Evolutionary conservation across 1,284 basidiomycete genomes (phyloP).

Genomic region (Naganishia albida): DNA sequence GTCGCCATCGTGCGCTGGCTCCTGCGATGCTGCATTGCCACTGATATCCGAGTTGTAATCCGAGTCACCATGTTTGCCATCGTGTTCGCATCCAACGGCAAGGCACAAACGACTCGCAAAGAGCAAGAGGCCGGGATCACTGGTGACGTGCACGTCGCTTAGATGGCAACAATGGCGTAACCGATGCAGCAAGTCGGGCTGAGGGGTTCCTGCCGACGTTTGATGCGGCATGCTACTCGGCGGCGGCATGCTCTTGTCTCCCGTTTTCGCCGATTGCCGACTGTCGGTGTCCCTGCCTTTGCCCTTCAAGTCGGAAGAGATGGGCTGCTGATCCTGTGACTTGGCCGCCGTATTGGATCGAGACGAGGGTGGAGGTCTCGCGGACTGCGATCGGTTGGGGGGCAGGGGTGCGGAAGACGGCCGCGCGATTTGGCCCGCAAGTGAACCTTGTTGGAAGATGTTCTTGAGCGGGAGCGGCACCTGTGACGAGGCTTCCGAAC

Average conservation of each 20-base stretch:
- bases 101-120: slow-evolving; percentile 53
- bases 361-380: slow-evolving; percentile 26
- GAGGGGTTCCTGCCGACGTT: slow-evolving; percentile 24
- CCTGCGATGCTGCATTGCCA: slow-evolving; percentile 27
- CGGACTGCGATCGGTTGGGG: background rate
- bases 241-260: background rate
- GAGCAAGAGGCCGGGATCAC: slow-evolving; percentile 52
- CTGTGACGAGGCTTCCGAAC: background rate
- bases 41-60: slow-evolving; percentile 22
- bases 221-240: slow-evolving; percentile 14
- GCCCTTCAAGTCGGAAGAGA: slow-evolving; percentile 12
- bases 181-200: slow-evolving; percentile 51
- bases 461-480: slow-evolving; percentile 7
- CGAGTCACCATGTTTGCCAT: slow-evolving; percentile 42
- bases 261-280: background rate
- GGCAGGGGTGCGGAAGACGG: slow-evolving; percentile 20
- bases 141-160: slow-evolving; percentile 52
- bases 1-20: slow-evolving; percentile 39
- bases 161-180: slow-evolving; percentile 53
- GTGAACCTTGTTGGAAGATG: background rate
- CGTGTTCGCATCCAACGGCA: slow-evolving; percentile 48
- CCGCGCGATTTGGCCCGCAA: background rate
- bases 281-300: slow-evolving; percentile 1
- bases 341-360: slow-evolving; percentile 12
- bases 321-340: slow-evolving; percentile 14